Base-by-base conservation (phyloP, 371 early-diverging fungal species). In the Mucor irregularis region DNA sequence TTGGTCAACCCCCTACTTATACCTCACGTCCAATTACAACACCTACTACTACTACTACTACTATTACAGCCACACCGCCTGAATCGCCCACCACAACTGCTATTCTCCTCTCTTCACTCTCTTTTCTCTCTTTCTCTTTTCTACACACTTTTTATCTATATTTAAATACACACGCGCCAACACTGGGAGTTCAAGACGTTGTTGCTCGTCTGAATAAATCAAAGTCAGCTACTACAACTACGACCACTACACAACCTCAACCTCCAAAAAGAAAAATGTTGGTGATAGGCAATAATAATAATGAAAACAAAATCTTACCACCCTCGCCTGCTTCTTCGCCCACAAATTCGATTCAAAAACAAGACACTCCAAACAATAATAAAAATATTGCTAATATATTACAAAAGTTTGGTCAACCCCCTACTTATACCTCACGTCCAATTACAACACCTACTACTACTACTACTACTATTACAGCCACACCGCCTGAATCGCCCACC, bases 151-250 rank as follows among this genome's bases (percentile, higher is more conserved):
- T 37, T 35, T 40, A 11, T 26, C 16, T 16, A 6, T 16, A 28
- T 11, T 34, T 10, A 21, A 33, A 33, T 48, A 33, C 17, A 5
- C 34, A 26, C 34, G n/a, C n/a, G n/a, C 25, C 17, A 52, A 34
- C 22, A 22, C 72, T 76, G 76, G 71, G 76, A 30, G 73, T 73
- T 29, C 71, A 72, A 54, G 69, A 70, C 37, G 64, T 70, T 21
- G 69, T 73, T 24, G 73, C 73, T 53, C 68, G 66, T 42, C 56
- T 76, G 10, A 76, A 72, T 47, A 64, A 68, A 47, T 49, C 66
- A 19, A 62, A 49, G 33, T 44, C 63, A 31, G 52, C 52, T 21
- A 56, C 30, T 31, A 40, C 46, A 56, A 6, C 45, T 22, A 28
- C 52, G 37, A 47, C 19, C 5, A 45, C 5, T 33, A 22, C 17